Conservation (phyloP, 805 yeast species). For the Ogataea paraovalis region DNA sequence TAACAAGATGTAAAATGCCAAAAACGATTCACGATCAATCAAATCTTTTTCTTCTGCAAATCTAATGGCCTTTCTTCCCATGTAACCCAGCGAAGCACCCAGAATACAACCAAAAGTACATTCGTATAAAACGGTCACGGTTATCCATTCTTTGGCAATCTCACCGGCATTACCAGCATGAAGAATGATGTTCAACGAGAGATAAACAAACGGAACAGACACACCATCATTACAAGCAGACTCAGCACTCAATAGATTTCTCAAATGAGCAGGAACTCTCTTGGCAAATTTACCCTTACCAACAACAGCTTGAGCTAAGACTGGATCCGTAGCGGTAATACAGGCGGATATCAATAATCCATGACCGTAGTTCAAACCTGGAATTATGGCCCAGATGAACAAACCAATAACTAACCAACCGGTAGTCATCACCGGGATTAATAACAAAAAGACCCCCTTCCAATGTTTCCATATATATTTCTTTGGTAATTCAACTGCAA, state of each 20-base stretch:
- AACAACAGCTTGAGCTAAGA: conserved; percentile 68
- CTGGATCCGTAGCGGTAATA: conserved; percentile 77
- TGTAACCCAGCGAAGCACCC: conserved; percentile 52
- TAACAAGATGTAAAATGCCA: conserved; percentile 49
- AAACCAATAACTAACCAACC: conserved; percentile 67
- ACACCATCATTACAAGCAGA: conserved; percentile 76
- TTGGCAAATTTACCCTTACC: conserved; percentile 71
- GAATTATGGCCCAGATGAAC: conserved; percentile 59
- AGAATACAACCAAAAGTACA: conserved; percentile 51
- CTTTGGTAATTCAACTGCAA: conserved; percentile 69
- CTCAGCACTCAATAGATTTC: conserved; percentile 63
- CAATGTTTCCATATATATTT: conserved; percentile 60
- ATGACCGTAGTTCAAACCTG: conserved; percentile 50
- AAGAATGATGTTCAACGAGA: conserved; percentile 51
- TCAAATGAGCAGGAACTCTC: conserved; percentile 57
- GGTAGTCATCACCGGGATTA: conserved; percentile 65
- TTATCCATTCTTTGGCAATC: conserved; percentile 61
- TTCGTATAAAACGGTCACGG: conserved; percentile 58
- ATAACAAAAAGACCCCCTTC: conserved; percentile 51
- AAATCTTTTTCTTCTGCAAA: conserved; percentile 48
- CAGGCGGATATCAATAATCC: conserved; percentile 63
- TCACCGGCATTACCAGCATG: conserved; percentile 45
- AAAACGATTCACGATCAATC: conserved; percentile 60
- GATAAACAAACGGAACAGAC: conserved; percentile 64
- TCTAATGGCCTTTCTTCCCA: conserved; percentile 46